These are phyloP conservation scores for Cercophora newfieldiana DNA, from an alignment of 495 filamentous ascomycete species.

Conservation along the genomic window DNA sequence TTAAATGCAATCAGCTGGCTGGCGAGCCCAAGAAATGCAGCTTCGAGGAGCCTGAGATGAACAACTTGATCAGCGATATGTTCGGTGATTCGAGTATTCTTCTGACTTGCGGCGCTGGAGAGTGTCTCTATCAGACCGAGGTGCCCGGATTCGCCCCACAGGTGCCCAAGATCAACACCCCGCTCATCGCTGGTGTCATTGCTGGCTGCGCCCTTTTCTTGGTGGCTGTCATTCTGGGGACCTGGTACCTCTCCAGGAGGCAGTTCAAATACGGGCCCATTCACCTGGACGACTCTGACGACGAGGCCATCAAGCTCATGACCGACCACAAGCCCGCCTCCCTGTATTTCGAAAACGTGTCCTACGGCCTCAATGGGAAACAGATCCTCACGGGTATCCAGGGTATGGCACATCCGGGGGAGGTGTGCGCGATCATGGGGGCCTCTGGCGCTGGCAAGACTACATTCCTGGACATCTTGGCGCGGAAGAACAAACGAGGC, in stretches of 20 bases:
- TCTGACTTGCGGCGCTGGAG: conserved; percentile 78
- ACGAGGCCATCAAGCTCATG: conserved; percentile 82
- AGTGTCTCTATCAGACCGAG: conserved; percentile 89
- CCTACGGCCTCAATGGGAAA: conserved; percentile 83
- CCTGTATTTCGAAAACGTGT: conserved; percentile 84
- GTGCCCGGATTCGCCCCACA: conserved; percentile 87
- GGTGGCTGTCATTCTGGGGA: conserved; percentile 73
- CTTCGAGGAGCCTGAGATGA: conserved; percentile 89
- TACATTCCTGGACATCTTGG: conserved; percentile 94
- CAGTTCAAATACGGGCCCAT: conserved; percentile 71
- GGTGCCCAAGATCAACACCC: conserved; percentile 94
- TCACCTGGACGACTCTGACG: conserved; percentile 84
- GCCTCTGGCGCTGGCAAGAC: conserved; percentile 97
- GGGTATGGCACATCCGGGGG: conserved; percentile 83
- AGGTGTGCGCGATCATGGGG: conserved; percentile 97
- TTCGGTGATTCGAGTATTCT: conserved; percentile 91
- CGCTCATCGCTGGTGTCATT: conserved; percentile 91
- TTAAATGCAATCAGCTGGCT: conserved; percentile 65
- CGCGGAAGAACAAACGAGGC: conserved; percentile 95
- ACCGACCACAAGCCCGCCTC: conserved; percentile 88
- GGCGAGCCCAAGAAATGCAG: conserved; percentile 64
- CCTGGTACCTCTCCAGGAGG: conserved; percentile 88
- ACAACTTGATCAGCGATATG: conserved; percentile 78
- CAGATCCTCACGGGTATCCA: conserved; percentile 78
- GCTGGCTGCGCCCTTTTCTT: conserved; percentile 84